These are phyloP conservation scores for Salix arbutifolia DNA, from an alignment of 345 rosid genomes.

Conservation along the genomic window DNA sequence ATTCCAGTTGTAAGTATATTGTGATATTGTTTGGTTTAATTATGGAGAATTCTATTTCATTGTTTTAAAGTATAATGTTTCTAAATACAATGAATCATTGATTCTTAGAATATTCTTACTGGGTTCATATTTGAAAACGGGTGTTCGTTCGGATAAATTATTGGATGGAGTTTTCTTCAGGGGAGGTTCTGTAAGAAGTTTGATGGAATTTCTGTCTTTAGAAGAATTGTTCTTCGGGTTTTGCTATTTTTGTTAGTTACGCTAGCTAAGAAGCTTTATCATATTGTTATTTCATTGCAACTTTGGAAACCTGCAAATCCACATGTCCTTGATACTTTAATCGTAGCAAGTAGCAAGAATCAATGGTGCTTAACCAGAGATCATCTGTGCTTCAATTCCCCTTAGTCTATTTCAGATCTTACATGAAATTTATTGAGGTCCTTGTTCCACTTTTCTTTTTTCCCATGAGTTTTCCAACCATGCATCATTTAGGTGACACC, in stretches of 20 bases:
- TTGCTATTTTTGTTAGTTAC: background rate
- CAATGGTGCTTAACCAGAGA: too few species aligned
- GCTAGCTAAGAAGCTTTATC: too few species aligned
- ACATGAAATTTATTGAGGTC: background rate
- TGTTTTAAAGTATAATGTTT: background rate
- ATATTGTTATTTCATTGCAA: background rate
- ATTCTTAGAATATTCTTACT: background rate
- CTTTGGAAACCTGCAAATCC: background rate
- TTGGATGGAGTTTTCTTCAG: background rate
- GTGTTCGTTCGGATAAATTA: background rate
- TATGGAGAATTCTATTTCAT: background rate
- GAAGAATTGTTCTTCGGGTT: background rate
- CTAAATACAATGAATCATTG: background rate
- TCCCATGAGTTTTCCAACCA: background rate
- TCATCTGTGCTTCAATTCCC: background rate
- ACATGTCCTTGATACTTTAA: too few species aligned
- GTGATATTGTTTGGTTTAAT: background rate
- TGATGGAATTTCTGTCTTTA: background rate
- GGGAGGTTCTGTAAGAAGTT: background rate
- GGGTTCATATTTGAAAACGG: background rate
- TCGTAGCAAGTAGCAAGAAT: too few species aligned
- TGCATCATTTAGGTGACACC: background rate
- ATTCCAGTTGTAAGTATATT: constrained; percentile 58
- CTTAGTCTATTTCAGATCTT: background rate
- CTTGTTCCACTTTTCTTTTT: background rate